These are phyloP conservation scores for Nigrospora oryzae DNA, from an alignment of 2,329 filamentous ascomycete species.

Conservation along the genomic window DNA sequence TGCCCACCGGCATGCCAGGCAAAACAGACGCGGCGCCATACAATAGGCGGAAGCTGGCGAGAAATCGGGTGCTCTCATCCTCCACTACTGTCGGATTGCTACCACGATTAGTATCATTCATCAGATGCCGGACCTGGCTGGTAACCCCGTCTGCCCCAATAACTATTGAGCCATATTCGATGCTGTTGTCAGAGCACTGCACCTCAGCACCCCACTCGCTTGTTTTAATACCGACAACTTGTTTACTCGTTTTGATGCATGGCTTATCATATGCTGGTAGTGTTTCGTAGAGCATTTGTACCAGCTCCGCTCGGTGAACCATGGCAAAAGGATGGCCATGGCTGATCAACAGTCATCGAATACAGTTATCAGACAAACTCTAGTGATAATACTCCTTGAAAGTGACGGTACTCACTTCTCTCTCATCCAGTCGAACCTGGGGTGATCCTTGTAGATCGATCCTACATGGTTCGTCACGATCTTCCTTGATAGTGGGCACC, in stretches of 20 bases:
- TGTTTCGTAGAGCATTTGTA: neutral
- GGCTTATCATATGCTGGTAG: neutral
- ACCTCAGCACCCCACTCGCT: neutral
- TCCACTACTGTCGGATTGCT: no score
- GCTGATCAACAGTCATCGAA: neutral
- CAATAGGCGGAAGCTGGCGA: neutral
- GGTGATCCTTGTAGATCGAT: neutral
- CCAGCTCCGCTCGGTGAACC: neutral
- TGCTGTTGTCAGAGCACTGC: conserved; percentile 21
- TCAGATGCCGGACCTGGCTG: conserved; percentile 2
- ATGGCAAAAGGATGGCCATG: neutral
- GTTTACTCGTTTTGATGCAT: neutral
- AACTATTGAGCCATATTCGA: conserved; percentile 25
- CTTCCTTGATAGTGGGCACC: neutral
- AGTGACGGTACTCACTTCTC: neutral
- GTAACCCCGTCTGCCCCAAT: conserved; percentile 31
- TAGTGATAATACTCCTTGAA: neutral
- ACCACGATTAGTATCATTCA: neutral
- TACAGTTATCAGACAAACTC: neutral
- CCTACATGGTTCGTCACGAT: neutral
- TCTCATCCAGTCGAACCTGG: conserved; percentile 1
- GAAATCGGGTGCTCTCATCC: no score
- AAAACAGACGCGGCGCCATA: neutral
- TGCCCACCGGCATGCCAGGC: neutral
- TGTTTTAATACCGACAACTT: neutral